Evolutionary conservation across 2,329 filamentous ascomycete species (phyloP).

Genomic region (Pyrenochaeta sp.): DNA sequence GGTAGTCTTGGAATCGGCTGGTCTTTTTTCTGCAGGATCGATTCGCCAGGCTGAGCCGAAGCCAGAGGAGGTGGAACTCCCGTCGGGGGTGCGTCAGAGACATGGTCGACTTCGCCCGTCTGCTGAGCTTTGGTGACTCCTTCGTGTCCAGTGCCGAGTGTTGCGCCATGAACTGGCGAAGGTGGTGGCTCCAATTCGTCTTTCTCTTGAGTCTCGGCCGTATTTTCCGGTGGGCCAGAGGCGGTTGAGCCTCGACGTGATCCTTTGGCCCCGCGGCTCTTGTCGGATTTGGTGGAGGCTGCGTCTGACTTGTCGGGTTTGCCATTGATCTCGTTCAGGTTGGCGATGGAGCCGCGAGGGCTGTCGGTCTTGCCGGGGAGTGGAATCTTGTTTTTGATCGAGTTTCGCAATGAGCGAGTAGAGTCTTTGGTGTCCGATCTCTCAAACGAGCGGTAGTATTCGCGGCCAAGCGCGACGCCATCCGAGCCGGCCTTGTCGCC

Average conservation of each 20-base stretch:
- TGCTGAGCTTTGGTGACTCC: conserved; percentile 82
- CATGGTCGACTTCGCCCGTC: conserved; percentile 89
- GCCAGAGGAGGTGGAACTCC: conserved; percentile 63
- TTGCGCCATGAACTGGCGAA: conserved; percentile 83
- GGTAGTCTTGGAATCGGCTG: conserved; percentile 70
- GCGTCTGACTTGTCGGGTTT: conserved; percentile 76
- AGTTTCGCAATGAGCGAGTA: conserved; percentile 80
- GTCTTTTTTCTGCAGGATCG: conserved; percentile 85
- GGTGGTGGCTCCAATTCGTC: conserved; percentile 66
- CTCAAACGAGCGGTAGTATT: conserved; percentile 83
- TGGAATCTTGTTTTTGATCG: conserved; percentile 87
- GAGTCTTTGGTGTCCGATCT: conserved; percentile 94
- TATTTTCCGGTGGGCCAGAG: conserved; percentile 53
- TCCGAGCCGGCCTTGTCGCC: conserved; percentile 55
- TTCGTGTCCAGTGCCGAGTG: conserved; percentile 75
- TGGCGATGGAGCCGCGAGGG: conserved; percentile 74
- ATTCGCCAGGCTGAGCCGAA: conserved; percentile 78
- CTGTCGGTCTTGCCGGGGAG: conserved; percentile 77
- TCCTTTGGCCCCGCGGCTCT: conserved; percentile 58
- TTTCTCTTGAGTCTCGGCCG: conserved; percentile 42
- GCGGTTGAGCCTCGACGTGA: conserved; percentile 46
- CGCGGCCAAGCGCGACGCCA: conserved; percentile 72
- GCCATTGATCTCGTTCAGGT: conserved; percentile 55
- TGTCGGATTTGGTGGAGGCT: conserved; percentile 75
- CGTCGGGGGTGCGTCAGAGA: conserved; percentile 87